Evolutionary conservation across 1,284 basidiomycete species (phyloP), one percentile per base, ranked within the genome.

Genomic region (Mycena citricolor): DNA sequence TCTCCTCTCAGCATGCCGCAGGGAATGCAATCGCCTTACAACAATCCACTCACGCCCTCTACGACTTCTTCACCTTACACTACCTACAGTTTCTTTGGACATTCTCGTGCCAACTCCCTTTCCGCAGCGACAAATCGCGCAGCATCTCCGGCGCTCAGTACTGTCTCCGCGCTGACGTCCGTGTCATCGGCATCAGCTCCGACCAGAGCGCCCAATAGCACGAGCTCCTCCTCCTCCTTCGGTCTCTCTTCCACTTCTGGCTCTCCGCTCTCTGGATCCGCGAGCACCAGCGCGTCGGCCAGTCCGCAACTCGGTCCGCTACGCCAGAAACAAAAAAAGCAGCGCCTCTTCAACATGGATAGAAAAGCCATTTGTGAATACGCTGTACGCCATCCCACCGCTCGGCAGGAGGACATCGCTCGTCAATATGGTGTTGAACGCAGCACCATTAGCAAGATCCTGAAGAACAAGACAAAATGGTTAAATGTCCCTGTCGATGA

Each of bases 381-480:
- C 64, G 76, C 81, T 55, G 64, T 73, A 38, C 66, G 79, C 3
- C 69, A 87, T 56, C 84, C 84, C 0, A 75, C 76, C 47, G 72
- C 77, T 16, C 74, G 83, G 45, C 90, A 93, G 62, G 88, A 92
- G 58, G 86, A 90, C 57, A 90, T 94, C 55, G 91, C 86, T 1
- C 65, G 67, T 10, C 65, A 69, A 29, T 94, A 86, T 61, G 79
- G 79, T 40, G 86, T 94, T 42, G 92, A 94, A 61, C 82, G 92
- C 38, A 92, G 88, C 64, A 94, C 91, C n/a, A 87, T 94, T 60
- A 90, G 86, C 67, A 94, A 94, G 69, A 94, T 93, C 52, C 73
- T 94, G 51, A 94, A 93, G 61, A 69, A 88, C 58, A 89, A 88
- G 65, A 73, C 77, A 13, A 82, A 82, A 56, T 94, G 91, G 91